Evolutionary conservation across 2,329 filamentous ascomycete species (phyloP).

Genomic region (Diaporthe citriasiana): DNA sequence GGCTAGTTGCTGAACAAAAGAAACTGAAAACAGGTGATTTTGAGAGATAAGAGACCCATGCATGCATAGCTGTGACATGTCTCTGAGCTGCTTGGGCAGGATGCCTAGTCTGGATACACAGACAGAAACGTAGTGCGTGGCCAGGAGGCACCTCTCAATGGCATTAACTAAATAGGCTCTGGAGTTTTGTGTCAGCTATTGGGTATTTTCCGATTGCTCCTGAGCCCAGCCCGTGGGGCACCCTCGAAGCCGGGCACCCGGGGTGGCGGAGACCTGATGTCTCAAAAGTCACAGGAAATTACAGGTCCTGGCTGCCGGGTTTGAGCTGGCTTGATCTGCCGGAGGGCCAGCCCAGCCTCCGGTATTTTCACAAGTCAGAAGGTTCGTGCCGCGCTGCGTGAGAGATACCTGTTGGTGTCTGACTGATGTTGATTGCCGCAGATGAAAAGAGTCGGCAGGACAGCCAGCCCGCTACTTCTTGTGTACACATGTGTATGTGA

Average conservation of each 20-base stretch:
- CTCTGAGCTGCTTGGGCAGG: neutral
- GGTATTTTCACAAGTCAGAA: neutral
- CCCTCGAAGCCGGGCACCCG: neutral
- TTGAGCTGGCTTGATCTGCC: slow-evolving; percentile 16
- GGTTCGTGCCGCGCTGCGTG: neutral
- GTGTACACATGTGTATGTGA: neutral
- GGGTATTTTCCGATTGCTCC: slow-evolving; percentile 6
- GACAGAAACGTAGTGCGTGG: neutral
- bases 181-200: slow-evolving; percentile 9
- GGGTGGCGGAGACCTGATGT: slow-evolving; percentile 8
- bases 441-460: neutral
- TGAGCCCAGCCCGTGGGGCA: neutral
- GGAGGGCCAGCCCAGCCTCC: slow-evolving; percentile 11
- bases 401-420: neutral
- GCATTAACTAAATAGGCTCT: slow-evolving; percentile 22
- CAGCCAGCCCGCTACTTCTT: neutral
- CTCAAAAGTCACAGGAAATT: slow-evolving; percentile 14
- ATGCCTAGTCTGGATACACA: neutral
- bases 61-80: slow-evolving; percentile 16
- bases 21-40: neutral
- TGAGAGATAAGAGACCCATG: slow-evolving; percentile 8
- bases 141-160: slow-evolving; percentile 7
- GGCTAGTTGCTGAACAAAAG: neutral
- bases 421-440: neutral
- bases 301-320: slow-evolving; percentile 17